Evolutionary conservation across 2,329 filamentous ascomycete genomes (phyloP), one percentile per base, ranked within the genome.

Genomic region (Bipolaris gigantea): DNA sequence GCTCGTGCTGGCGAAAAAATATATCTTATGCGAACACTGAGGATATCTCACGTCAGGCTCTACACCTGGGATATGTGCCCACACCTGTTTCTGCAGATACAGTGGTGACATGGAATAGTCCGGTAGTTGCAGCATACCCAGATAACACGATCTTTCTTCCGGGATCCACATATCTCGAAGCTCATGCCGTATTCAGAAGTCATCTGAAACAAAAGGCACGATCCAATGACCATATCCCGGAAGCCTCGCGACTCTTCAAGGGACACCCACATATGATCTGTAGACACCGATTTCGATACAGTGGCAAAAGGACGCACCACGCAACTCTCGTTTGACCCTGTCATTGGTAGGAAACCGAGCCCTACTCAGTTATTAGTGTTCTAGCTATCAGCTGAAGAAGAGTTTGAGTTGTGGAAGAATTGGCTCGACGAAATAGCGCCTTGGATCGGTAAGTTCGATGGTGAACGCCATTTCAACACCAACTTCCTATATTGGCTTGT

Each of bases 381-480:
- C 11, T 44, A 50, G 15, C 39, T 63, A 13, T 54, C 55, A 2
- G 33, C 53, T 2, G 59, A 62, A 23, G 41, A 57, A 47, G 58
- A 63, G 4, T 57, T 55, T 5, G 42, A 45, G 18, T 27, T 64
- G 2, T 64, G 60, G 61, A 62, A 63, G 16, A 63, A 83, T 41
- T 84, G 81, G 65, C 75, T 83, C 15, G 74, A 76, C 0, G 80
- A 83, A 56, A 78, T 82, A 27, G 80, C 81, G 1, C 78, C 78
- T 13, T 83, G 81, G 79, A 77, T 84, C 3, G 82, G 84, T 60
- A 84, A 83, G 69, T 84, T 84, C 46, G 82, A 85, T 54, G 74
- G 75, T 18, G 72, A 80, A n/a, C 77, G 78, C 1, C 80, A 81
- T 43, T 84, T 85, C 77, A 78, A 23, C 76, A 80, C 0, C 77